Evolutionary conservation across 1,284 basidiomycete species (phyloP), one percentile per base, ranked within the genome.

Genomic region (Microbotryum violaceum): DNA sequence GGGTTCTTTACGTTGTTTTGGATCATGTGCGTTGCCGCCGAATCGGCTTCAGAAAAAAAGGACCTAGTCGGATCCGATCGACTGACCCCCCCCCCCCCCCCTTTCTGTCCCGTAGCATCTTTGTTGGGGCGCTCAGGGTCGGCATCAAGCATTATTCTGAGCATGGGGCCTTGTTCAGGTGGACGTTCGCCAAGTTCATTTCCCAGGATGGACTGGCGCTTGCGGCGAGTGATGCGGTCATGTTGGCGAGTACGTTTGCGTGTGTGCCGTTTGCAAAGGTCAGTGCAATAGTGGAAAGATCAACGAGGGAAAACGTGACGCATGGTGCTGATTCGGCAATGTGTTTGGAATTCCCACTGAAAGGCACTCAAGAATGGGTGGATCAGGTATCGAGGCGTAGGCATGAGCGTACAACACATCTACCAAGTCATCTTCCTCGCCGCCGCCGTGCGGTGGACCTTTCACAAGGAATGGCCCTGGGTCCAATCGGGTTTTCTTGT

Each of bases 1-100:
- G 92, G 92, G 1, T 96, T 96, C 80, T 96, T 91, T 76, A 83
- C 87, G 2, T 81, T 97, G 57, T 96, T 96, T 77, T 96, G 92
- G 80, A 78, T 81, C 55, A 74, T 78, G 68, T 23, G 25, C 50
- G 20, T 33, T 4, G 9, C 25, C 12, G 49, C 12, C 6, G 31
- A 27, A 27, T 27, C 6, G 27, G 27, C 1, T 27, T 6, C 0
- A 27, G 4, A 27, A 6, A 1, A 27, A 6, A 27, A 6, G 27
- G 27, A 27, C 6, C 27, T 27, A 6, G 27, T 27, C 27, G 27
- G 27, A 27, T 27, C 27, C 27, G 27, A 27, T 27, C 27, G 27
- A 27, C 27, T 27, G 27, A 27, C 27, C 27, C 27, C 27, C 27
- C 27, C n/a, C n/a, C n/a, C n/a, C n/a, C n/a, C n/a, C n/a, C n/a